These are phyloP conservation scores for Metschnikowia lunata DNA, from an alignment of 805 yeast genomes.

Conservation along the genomic window DNA sequence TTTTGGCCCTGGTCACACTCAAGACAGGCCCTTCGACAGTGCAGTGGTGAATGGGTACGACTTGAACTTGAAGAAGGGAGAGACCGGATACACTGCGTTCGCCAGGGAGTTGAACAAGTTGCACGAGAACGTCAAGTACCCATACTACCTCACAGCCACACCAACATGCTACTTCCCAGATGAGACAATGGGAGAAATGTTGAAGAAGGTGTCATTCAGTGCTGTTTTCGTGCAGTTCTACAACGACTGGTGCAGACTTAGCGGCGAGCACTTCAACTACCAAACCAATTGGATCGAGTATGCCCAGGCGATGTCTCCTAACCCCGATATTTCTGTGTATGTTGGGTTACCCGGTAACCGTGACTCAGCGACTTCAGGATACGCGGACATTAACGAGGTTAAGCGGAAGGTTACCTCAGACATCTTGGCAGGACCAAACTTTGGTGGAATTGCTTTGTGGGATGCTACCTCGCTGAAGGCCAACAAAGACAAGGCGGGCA, in stretches of 20 bases:
- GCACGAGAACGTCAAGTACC: slow-evolving; percentile 19
- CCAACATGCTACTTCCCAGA: slow-evolving; percentile 93
- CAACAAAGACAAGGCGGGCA: slow-evolving; percentile 26
- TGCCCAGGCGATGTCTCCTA: slow-evolving; percentile 59
- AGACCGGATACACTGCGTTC: slow-evolving; percentile 26
- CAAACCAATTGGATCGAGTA: slow-evolving; percentile 63
- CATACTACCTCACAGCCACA: slow-evolving; percentile 49
- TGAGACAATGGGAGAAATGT: slow-evolving; percentile 34
- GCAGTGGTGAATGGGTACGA: slow-evolving; percentile 71
- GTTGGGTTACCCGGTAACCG: slow-evolving; percentile 64
- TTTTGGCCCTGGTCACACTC: slow-evolving; percentile 33
- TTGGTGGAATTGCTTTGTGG: slow-evolving; percentile 83
- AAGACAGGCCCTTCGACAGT: slow-evolving; percentile 28
- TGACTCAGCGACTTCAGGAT: slow-evolving; percentile 56
- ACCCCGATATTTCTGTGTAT: slow-evolving; percentile 62
- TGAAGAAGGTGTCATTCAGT: slow-evolving; percentile 59
- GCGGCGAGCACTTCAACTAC: slow-evolving; percentile 45
- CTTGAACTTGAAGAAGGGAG: slow-evolving; percentile 53
- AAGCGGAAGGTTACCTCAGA: slow-evolving; percentile 12
- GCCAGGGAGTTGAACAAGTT: slow-evolving; percentile 25
- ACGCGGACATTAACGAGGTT: slow-evolving; percentile 28
- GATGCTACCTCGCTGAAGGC: slow-evolving; percentile 65
- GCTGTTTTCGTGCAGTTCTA: slow-evolving; percentile 84
- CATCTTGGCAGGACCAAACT: slow-evolving; percentile 20
- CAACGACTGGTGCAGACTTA: slow-evolving; percentile 65